Evolutionary conservation across 495 filamentous ascomycete species (phyloP).

Genomic region (Sordaria brevicollis): DNA sequence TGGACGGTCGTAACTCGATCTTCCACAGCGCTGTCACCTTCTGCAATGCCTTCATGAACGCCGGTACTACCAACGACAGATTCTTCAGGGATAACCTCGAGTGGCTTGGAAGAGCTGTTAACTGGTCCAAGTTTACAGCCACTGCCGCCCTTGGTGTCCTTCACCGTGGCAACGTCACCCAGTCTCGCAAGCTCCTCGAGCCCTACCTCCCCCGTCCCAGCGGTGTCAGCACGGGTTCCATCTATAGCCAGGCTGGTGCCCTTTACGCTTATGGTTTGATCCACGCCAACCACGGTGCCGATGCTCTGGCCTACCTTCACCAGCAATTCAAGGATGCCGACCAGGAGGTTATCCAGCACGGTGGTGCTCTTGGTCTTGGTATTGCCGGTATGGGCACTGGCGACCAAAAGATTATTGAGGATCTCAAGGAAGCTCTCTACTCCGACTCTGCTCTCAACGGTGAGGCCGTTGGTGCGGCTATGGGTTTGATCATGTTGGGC

Average conservation of each 20-base stretch:
- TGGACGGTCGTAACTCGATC: constrained; percentile 94
- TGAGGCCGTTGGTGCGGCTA: constrained; percentile 88
- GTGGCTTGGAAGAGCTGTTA: constrained; percentile 96
- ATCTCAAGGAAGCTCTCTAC: constrained; percentile 76
- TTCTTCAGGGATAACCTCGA: constrained; percentile 97
- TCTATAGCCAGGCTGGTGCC: constrained; percentile 92
- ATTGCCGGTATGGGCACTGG: constrained; percentile 97
- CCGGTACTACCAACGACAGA: constrained; percentile 93
- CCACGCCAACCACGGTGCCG: constrained; percentile 92
- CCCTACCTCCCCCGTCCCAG: constrained; percentile 82
- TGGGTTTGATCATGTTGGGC: constrained; percentile 96
- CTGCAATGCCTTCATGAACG: constrained; percentile 98
- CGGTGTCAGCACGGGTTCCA: constrained; percentile 60
- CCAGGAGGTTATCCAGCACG: constrained; percentile 95
- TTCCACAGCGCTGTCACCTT: constrained; percentile 97
- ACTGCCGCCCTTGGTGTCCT: constrained; percentile 96
- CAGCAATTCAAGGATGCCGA: constrained; percentile 76
- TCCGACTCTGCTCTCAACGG: constrained; percentile 91
- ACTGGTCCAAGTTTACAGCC: constrained; percentile 99
- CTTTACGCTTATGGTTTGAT: constrained; percentile 94
- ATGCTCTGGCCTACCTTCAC: constrained; percentile 80
- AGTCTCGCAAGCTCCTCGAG: constrained; percentile 85
- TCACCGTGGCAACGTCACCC: constrained; percentile 84
- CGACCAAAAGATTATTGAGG: constrained; percentile 80
- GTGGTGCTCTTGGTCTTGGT: constrained; percentile 88